Percentiles rank a stretch among this genome's conserved stretches.
phyloP scores from a whole-genome alignment of 305 asterid species.

The Plantago coronopus region DNA sequence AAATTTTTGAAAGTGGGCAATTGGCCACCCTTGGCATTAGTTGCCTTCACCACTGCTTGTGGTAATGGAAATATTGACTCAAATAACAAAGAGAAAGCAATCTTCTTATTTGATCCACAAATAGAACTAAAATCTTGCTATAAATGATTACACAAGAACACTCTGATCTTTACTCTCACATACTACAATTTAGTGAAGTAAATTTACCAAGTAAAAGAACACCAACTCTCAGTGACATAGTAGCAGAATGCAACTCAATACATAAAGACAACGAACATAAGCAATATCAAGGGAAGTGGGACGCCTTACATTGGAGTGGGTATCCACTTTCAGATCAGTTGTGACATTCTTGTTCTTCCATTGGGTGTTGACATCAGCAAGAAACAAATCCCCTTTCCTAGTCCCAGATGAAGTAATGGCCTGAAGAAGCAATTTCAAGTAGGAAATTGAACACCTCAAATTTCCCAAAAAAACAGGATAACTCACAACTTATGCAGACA shows the following conservation, averaged over 20 bases:
- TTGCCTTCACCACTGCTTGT: no score
- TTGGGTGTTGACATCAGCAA: slow-evolving; percentile 76
- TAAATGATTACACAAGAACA: not conserved
- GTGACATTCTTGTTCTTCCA: slow-evolving; percentile 83
- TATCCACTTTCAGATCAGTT: slow-evolving; percentile 81
- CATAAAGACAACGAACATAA: not conserved
- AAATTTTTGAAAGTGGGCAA: no score
- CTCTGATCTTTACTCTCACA: not conserved
- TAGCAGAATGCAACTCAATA: slow-evolving; percentile 5
- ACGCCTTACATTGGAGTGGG: slow-evolving; percentile 63
- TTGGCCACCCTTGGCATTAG: no score
- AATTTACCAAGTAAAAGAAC: not conserved
- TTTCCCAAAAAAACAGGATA: no score
- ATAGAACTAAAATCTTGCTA: not conserved
- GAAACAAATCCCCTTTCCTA: slow-evolving; percentile 62
- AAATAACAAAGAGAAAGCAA: no score
- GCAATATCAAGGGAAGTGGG: slow-evolving; percentile 5
- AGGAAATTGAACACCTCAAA: not conserved
- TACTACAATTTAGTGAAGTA: not conserved
- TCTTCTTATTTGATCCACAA: not conserved
- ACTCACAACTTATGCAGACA: no score
- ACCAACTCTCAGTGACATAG: not conserved
- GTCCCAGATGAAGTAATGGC: slow-evolving; percentile 79
- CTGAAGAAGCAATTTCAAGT: slow-evolving; percentile 31
- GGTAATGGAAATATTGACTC: no score